Evolutionary conservation across 2,329 filamentous ascomycete genomes (phyloP), one percentile per base, ranked within the genome.

Genomic region (Metarhizium anisopliae): DNA sequence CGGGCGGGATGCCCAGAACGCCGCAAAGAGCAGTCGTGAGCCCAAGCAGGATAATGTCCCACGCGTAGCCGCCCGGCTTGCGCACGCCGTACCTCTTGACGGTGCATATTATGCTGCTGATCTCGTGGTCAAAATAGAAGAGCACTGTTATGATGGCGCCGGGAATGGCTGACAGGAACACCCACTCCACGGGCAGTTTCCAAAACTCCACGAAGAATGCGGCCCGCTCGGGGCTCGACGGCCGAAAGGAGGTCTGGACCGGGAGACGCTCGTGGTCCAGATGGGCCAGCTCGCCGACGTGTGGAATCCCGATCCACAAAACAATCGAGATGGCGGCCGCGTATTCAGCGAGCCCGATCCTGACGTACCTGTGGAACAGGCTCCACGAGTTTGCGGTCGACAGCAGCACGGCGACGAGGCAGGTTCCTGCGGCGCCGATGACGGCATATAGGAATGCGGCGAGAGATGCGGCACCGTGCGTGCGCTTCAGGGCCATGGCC

Each of bases 71-170:
- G 0, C 80, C 79, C 0, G 82, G 82, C 61, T 86, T 86, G 55
- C 72, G 72, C 2, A 77, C 80, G 7, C 82, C 81, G 63, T 85
- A 86, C 4, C 82, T 74, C 45, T 80, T 72, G 47, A 82, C 76
- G 0, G 83, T 86, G 63, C 83, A 86, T 59, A 86, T 86, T 55
- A 87, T 86, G 53, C 80, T 85, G 64, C 82, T 85, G 54, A 86
- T 84, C 65, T 87, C 84, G 61, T 86, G 84, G 58, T 87, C 84
- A 64, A 86, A 86, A 70, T 83, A 86, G 71, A 86, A 87, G n/a
- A 86, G 75, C 0, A 83, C 74, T 0, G 83, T 86, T 56, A 86
- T 82, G 59, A 87, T 85, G 40, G 79, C 68, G 0, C 82, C 84
- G 0, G 83, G 83, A 2, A 86, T 75, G 47, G 85, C 77, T 35